Conservation (phyloP, 202 grass and related monocot genomes). For the Sporobolus alterniflorus region DNA sequence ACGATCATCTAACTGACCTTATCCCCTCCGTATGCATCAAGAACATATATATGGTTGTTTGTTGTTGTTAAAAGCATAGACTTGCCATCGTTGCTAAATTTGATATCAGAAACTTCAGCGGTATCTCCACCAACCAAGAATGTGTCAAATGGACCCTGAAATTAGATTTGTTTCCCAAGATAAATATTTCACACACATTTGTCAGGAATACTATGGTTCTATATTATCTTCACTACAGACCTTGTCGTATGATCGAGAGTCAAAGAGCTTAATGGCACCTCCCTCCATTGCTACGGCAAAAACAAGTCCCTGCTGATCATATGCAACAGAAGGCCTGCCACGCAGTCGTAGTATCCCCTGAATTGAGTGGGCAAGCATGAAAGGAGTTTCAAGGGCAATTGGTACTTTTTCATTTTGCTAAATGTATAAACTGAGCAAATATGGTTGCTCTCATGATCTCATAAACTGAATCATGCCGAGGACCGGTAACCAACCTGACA, state of each 20-base stretch:
- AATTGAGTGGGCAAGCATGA: conserved; percentile 48
- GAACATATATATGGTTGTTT: conserved; percentile 97
- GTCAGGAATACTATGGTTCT: conserved; percentile 16
- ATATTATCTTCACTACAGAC: conserved; percentile 43
- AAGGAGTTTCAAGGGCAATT: conserved; percentile 38
- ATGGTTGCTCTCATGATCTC: conserved; percentile 10
- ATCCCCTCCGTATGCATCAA: conserved; percentile 98
- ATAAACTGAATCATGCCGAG: conserved; percentile 13
- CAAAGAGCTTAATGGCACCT: conserved; percentile 96
- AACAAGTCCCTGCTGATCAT: conserved; percentile 99
- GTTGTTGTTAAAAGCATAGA: conserved; percentile 99
- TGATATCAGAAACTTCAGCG: conserved; percentile 95
- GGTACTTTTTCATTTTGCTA: conserved; percentile 33
- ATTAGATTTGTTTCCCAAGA: conserved; percentile 21
- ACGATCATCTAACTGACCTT: conserved; percentile 50
- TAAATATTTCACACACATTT: conserved; percentile 26
- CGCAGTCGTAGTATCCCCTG: conserved; percentile 88
- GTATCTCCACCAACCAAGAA: conserved; percentile 98
- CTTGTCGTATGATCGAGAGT: conserved; percentile 98
- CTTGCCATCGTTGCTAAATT: conserved; percentile 98
- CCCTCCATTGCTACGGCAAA: conserved; percentile 98
- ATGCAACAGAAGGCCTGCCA: conserved; percentile 96
- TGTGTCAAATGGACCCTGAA: conserved; percentile 97
- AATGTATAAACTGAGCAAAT: conserved; percentile 19
- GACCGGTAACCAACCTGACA: conserved; percentile 73